Evolutionary conservation across 768 basidiomycete species (phyloP).

Genomic region (Termitomyces sp.): DNA sequence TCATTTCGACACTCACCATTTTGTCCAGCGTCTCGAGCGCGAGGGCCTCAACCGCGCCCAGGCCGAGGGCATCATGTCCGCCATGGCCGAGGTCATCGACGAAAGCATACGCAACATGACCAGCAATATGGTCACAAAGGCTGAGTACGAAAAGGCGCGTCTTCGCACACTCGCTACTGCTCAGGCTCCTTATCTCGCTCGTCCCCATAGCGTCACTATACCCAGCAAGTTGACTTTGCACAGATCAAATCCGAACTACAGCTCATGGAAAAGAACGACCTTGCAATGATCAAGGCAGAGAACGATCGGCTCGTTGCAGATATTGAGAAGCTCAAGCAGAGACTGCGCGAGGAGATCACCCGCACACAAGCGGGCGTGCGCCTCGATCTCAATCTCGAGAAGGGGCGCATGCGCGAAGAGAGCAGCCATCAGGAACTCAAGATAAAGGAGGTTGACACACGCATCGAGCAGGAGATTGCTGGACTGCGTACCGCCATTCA

Average conservation of each 20-base stretch:
- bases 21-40: constrained; percentile 85
- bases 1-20: constrained; percentile 95
- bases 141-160: constrained; percentile 92
- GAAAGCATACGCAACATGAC: constrained; percentile 97
- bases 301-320: constrained; percentile 91
- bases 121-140: constrained; percentile 92
- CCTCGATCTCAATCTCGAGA: constrained; percentile 94
- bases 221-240: constrained; percentile 95
- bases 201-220: constrained; percentile 73
- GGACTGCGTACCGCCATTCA: constrained; percentile 80
- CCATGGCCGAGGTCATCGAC: constrained; percentile 96
- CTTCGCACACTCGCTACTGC: background rate
- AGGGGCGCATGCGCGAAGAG: constrained; percentile 94
- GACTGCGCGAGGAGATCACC: constrained; percentile 87
- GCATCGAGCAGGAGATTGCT: constrained; percentile 96
- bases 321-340: constrained; percentile 93
- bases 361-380: constrained; percentile 92
- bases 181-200: background rate
- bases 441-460: constrained; percentile 96
- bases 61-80: constrained; percentile 96
- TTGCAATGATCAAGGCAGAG: constrained; percentile 93
- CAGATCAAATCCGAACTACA: constrained; percentile 96
- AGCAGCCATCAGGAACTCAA: constrained; percentile 88
- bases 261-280: constrained; percentile 95
- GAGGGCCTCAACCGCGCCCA: constrained; percentile 89